Evolutionary conservation across 1,139 yeast genomes (phyloP).

Genomic region (Scheffersomyces illinoinensis): DNA sequence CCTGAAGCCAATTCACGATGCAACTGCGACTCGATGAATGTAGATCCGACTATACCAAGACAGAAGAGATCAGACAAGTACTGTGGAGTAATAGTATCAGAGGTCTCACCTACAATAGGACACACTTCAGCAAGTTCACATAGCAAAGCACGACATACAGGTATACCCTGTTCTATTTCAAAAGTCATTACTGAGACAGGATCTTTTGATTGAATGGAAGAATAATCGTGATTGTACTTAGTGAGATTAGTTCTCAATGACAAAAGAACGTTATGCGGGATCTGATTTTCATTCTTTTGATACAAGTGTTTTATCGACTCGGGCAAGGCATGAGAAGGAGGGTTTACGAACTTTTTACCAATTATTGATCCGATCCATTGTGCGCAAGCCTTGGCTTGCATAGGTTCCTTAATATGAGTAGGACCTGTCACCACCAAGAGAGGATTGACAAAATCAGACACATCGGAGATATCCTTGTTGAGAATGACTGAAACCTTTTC

Average conservation of each 20-base stretch:
- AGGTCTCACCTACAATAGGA: slow-evolving; percentile 42
- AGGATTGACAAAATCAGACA: slow-evolving; percentile 12
- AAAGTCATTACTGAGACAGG: slow-evolving; percentile 25
- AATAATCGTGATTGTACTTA: slow-evolving; percentile 19
- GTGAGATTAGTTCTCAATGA: slow-evolving; percentile 34
- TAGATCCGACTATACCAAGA: slow-evolving; percentile 37
- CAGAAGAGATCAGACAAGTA: slow-evolving; percentile 46
- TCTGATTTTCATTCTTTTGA: slow-evolving; percentile 4
- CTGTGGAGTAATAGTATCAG: slow-evolving; percentile 49
- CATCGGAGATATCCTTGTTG: slow-evolving; percentile 2
- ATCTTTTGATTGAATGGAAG: slow-evolving; percentile 1
- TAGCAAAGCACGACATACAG: slow-evolving; percentile 38
- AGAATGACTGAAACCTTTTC: slow-evolving; percentile 14
- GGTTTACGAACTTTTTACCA: slow-evolving; percentile 16
- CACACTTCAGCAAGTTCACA: slow-evolving; percentile 33
- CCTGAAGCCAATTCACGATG: slow-evolving; percentile 50
- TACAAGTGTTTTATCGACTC: slow-evolving; percentile 11
- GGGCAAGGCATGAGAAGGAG: slow-evolving; percentile 12
- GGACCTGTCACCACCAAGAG: slow-evolving; percentile 46
- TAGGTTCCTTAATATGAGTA: slow-evolving; percentile 22
- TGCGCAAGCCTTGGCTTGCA: slow-evolving; percentile 41
- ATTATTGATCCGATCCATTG: slow-evolving; percentile 36
- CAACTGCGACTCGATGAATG: slow-evolving; percentile 43
- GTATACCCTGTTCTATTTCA: slow-evolving; percentile 42
- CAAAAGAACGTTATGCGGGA: slow-evolving; percentile 15